These are phyloP conservation scores for Tuber microsphaerosporum DNA, from an alignment of 495 filamentous ascomycete species.

Conservation along the genomic window DNA sequence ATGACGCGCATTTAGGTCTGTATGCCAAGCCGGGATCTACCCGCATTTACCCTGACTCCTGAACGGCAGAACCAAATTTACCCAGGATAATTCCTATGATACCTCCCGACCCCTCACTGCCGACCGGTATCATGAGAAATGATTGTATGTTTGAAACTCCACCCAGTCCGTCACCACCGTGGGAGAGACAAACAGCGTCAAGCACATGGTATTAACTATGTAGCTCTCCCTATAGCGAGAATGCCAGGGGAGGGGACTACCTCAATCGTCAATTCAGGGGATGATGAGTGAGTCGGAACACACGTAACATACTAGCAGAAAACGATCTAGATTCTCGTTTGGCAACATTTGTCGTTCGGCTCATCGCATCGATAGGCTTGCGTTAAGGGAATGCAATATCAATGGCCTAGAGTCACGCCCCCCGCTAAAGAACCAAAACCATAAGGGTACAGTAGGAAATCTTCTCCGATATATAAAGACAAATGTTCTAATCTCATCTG, in stretches of 20 bases:
- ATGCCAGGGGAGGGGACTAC: neutral
- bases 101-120: neutral
- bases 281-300: neutral
- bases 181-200: neutral
- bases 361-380: neutral
- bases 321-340: neutral
- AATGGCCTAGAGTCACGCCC: neutral
- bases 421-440: neutral
- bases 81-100: neutral
- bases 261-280: neutral
- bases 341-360: neutral
- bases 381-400: neutral
- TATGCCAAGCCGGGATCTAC: constrained; percentile 1
- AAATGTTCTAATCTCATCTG: neutral
- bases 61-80: neutral
- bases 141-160: neutral
- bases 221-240: neutral
- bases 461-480: neutral
- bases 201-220: neutral
- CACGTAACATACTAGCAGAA: neutral
- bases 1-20: neutral
- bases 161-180: neutral
- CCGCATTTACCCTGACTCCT: neutral
- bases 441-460: neutral
- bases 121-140: neutral